These are phyloP conservation scores for Auxenochlorella pyrenoidosa DNA, from an alignment of 139 green algal species.

Conservation along the genomic window DNA sequence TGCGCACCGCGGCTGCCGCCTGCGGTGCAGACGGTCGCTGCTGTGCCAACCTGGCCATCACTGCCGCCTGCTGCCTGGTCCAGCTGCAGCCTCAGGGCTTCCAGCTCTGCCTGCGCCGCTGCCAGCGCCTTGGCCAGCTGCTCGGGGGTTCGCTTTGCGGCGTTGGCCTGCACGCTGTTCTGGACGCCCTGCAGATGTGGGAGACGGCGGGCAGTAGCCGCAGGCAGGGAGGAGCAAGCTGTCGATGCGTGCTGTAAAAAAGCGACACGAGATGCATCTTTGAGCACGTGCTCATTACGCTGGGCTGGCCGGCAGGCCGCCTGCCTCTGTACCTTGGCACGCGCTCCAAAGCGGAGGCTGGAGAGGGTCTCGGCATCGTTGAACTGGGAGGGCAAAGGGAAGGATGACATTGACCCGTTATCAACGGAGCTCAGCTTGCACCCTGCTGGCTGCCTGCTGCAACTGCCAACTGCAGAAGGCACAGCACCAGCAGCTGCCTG, in stretches of 20 bases:
- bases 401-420: too few species aligned
- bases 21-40: background rate
- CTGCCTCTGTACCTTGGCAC: slow-evolving; percentile 50
- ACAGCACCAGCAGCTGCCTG: too few species aligned
- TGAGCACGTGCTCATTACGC: background rate
- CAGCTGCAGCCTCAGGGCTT: slow-evolving; percentile 9
- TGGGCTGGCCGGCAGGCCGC: too few species aligned
- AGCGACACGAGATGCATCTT: too few species aligned
- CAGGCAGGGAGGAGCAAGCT: too few species aligned
- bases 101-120: slow-evolving; percentile 17
- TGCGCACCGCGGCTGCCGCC: background rate
- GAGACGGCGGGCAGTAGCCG: background rate
- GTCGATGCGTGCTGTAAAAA: too few species aligned
- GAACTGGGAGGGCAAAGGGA: background rate
- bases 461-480: too few species aligned
- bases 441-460: too few species aligned
- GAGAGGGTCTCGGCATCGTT: slow-evolving; percentile 83
- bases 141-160: slow-evolving; percentile 17
- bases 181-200: slow-evolving; percentile 20
- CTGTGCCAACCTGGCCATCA: background rate
- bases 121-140: slow-evolving; percentile 27
- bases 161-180: slow-evolving; percentile 32
- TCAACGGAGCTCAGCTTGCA: too few species aligned
- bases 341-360: slow-evolving; percentile 71
- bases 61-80: background rate